A percentile compares a stretch with the other conserved stretches of the same genome.
phyloP scores from a whole-genome alignment of 2,329 filamentous ascomycete species.

The Thermoascus crustaceus region DNA sequence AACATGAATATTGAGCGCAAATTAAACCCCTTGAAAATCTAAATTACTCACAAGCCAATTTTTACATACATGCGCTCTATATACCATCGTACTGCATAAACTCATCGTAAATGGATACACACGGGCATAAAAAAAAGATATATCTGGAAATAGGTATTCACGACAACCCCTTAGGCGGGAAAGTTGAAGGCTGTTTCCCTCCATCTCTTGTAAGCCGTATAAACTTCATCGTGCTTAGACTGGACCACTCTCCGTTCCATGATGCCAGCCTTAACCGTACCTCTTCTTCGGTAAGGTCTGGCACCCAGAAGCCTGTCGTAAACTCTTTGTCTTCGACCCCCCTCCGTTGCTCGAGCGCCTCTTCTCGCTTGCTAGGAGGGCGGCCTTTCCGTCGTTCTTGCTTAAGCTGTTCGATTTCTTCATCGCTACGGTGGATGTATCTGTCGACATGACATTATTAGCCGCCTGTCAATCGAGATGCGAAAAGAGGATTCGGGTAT shows the following conservation, averaged over 20 bases:
- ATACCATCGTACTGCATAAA: no score
- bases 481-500: constrained; percentile 17
- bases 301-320: constrained; percentile 69
- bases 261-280: constrained; percentile 58
- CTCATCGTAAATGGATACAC: no score
- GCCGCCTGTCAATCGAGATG: background rate
- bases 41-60: no score
- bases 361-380: constrained; percentile 68
- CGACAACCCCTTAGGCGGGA: constrained; percentile 60
- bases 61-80: no score
- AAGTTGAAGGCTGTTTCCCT: constrained; percentile 58
- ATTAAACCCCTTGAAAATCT: no score
- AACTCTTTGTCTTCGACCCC: constrained; percentile 69
- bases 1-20: no score
- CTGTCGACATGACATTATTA: constrained; percentile 12
- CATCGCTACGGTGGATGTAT: constrained; percentile 28
- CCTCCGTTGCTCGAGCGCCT: constrained; percentile 64
- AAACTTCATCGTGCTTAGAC: constrained; percentile 68
- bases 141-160: constrained; percentile 20
- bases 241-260: constrained; percentile 81
- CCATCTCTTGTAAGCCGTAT: constrained; percentile 63
- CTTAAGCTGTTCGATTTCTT: constrained; percentile 39
- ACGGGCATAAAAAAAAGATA: constrained; percentile 10
- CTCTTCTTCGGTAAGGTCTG: constrained; percentile 62
- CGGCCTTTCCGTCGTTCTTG: constrained; percentile 66